phyloP scores from a whole-genome alignment of 164 flowering plant species.

The Berberis thunbergii region DNA sequence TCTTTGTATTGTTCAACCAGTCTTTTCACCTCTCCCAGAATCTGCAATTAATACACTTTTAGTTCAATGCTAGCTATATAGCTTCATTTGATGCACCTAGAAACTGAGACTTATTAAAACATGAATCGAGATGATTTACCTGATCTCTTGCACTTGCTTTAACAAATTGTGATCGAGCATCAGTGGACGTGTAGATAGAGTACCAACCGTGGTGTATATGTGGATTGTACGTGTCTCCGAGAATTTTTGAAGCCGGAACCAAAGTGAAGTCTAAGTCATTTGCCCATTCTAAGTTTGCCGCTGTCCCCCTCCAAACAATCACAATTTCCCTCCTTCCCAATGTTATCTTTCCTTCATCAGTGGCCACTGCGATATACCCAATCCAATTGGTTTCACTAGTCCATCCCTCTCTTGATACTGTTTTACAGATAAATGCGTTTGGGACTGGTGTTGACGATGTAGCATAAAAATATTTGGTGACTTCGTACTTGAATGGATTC shows the following conservation, averaged over 20 bases:
- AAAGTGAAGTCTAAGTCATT: conserved; percentile 26
- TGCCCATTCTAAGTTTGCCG: conserved; percentile 10
- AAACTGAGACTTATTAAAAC: background rate
- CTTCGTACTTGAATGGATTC: background rate
- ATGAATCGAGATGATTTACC: conserved; percentile 15
- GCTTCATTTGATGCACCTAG: background rate
- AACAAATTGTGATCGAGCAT: conserved; percentile 29
- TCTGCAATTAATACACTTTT: conserved; percentile 23
- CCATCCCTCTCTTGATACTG: background rate
- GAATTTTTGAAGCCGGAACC: conserved; percentile 23
- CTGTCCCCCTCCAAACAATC: background rate
- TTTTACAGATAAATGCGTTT: background rate
- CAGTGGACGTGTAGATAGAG: conserved; percentile 34
- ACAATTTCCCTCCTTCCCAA: background rate
- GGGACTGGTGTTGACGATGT: background rate
- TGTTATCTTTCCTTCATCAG: background rate
- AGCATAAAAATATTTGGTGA: background rate
- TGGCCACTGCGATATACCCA: background rate
- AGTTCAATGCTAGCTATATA: background rate
- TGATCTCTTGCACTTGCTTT: conserved; percentile 41
- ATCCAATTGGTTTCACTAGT: background rate
- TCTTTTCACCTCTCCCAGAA: conserved; percentile 46
- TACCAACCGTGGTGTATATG: conserved; percentile 33
- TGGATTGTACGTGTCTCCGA: conserved; percentile 3
- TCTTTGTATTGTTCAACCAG: conserved; percentile 40